A percentile compares a stretch with the other conserved stretches of the same genome.
These are phyloP conservation scores for Populus alba DNA, from an alignment of 345 rosid species.

Conservation along the genomic window DNA sequence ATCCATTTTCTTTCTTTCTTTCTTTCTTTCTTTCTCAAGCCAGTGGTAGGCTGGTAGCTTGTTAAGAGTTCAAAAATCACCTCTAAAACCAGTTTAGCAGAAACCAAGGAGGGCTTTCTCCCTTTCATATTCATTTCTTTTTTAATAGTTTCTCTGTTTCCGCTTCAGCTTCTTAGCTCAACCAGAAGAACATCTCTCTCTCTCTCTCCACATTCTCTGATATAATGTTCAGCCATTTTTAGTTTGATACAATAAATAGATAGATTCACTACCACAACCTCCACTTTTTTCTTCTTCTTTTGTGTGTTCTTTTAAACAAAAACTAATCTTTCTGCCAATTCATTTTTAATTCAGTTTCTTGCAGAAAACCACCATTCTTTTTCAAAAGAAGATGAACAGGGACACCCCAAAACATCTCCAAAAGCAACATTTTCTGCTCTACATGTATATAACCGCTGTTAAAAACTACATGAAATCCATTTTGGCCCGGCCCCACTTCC, in stretches of 20 bases:
- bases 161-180: not conserved
- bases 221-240: not conserved
- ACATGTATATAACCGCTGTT: slow-evolving; percentile 1
- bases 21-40: not conserved
- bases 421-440: slow-evolving; percentile 16
- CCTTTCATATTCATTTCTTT: not conserved
- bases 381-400: slow-evolving; percentile 19
- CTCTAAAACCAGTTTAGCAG: not conserved
- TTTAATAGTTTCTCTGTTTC: not conserved
- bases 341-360: slow-evolving; percentile 1
- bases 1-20: not conserved
- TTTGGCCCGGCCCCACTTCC: slow-evolving; percentile 26
- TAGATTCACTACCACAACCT: not conserved
- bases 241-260: not conserved
- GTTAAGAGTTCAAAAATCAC: not conserved
- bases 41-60: not conserved
- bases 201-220: not conserved
- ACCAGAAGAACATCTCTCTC: not conserved
- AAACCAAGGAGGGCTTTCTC: not conserved
- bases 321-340: not conserved
- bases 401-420: slow-evolving; percentile 11
- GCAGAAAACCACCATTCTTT: slow-evolving; percentile 1
- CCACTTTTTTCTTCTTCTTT: not conserved
- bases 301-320: not conserved
- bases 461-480: slow-evolving; percentile 12